Percentiles rank a stretch among this genome's conserved stretches.
These are phyloP conservation scores for Apiospora hydei DNA, from an alignment of 2,329 filamentous ascomycete species.

Conservation along the genomic window DNA sequence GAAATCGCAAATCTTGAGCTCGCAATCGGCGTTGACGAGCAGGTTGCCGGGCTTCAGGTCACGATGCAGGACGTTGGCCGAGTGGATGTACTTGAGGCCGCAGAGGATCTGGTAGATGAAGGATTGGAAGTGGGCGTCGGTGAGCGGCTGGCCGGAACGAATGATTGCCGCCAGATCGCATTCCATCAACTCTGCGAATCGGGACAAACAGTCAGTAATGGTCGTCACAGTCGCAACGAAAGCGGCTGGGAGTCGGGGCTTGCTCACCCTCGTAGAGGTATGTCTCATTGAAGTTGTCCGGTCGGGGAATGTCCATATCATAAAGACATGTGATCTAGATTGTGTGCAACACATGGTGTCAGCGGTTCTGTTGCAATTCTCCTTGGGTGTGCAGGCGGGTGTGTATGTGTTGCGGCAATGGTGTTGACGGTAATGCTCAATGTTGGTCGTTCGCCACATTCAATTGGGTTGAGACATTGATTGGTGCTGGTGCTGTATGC, in stretches of 20 bases:
- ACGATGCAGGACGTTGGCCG: conserved; percentile 94
- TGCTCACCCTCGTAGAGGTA: conserved; percentile 94
- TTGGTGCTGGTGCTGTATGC: background rate
- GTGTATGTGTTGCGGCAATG: background rate
- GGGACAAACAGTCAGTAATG: conserved; percentile 7
- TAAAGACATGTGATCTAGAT: conserved; percentile 96
- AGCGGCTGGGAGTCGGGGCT: background rate
- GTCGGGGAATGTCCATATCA: conserved; percentile 98
- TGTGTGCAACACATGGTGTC: conserved; percentile 45
- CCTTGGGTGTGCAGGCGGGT: background rate
- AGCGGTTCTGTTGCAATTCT: conserved; percentile 23
- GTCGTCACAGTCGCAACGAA: conserved; percentile 22
- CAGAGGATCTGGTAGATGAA: conserved; percentile 99
- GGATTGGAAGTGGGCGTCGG: conserved; percentile 98
- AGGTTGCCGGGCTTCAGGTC: conserved; percentile 97
- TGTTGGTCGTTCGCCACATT: too few relatives aligned
- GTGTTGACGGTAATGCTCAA: background rate
- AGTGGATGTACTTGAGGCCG: conserved; percentile 98
- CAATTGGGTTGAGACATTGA: background rate
- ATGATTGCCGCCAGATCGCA: conserved; percentile 98
- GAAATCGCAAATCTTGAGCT: conserved; percentile 99
- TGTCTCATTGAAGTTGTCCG: conserved; percentile 98
- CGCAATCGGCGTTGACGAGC: conserved; percentile 97
- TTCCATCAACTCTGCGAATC: conserved; percentile 87
- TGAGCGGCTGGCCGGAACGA: conserved; percentile 93